Evolutionary conservation across 1,284 basidiomycete genomes (phyloP), one percentile per base, ranked within the genome.

Genomic region (Pulveroboletus sp.): DNA sequence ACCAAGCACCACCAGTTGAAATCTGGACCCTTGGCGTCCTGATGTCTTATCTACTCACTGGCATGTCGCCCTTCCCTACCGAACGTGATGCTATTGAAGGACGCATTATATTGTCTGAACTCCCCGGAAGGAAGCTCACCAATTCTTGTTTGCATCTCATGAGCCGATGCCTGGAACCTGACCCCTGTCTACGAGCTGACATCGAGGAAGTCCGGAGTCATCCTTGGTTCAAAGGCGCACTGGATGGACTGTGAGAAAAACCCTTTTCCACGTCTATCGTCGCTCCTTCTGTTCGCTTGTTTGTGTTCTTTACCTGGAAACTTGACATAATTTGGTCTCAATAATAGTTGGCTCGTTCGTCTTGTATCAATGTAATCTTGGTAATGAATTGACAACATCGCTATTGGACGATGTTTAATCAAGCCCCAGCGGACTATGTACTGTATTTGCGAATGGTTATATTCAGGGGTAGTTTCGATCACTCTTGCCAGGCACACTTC

Each of bases 21-120:
- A 82, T 96, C 43, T 96, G 94, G 94, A 92, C 91, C 2, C 81
- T 96, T n/a, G 94, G 94, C 31, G 89, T 96, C 45, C 79, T 96
- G 35, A 84, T 96, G 52, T 89, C 88, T 20, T 94, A 93, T 73
- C 80, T 96, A 43, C 79, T 96, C 60, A 92, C 90, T 4, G 94
- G 94, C 18, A 81, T 89, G 63, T 92, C 91, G 24, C 92, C 92
- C 5, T 96, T 96, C 72, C 83, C 86, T 7, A 87, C 87, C 10
- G 82, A 85, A 51, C 78, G 81, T 26, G 87, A 91, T 63, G 91
- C 92, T 18, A 75, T 82, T 18, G 74, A 80, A 18, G 84, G 84
- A 10, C 75, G 67, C 22, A 79, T 85, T 22, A 65, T 77, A 48
- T 71, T 84, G 25, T 39, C 73, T 65, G 58, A 77, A 72, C 62